phyloP scores from a whole-genome alignment of 208 protist genomes.

The Wallacemonas sp. region DNA sequence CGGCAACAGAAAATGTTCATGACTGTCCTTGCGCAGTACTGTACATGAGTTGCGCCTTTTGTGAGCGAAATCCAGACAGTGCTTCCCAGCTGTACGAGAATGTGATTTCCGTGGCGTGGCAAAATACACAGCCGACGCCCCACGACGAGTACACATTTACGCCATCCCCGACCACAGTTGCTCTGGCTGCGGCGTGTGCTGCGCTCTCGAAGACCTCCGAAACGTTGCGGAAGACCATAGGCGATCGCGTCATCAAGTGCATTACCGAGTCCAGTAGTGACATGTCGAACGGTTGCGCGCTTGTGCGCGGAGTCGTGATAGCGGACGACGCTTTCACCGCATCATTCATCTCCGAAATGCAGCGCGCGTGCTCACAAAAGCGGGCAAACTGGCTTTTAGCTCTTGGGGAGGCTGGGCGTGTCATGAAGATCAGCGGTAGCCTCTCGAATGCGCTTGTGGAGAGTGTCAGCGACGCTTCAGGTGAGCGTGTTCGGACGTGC shows the following conservation, averaged over 20 bases:
- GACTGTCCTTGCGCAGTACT: neutral
- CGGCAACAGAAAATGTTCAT: neutral
- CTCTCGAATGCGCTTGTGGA: constrained; percentile 33
- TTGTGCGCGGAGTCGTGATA: constrained; percentile 13
- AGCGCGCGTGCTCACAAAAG: constrained; percentile 4
- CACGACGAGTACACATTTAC: constrained; percentile 7
- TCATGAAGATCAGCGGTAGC: constrained; percentile 18
- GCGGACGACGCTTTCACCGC: constrained; percentile 16
- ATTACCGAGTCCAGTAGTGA: neutral
- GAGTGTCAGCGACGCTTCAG: constrained; percentile 29
- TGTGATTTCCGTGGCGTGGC: neutral
- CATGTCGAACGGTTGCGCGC: neutral
- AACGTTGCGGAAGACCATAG: neutral
- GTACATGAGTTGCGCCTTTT: constrained; percentile 8
- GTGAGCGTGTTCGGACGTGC: constrained; percentile 33
- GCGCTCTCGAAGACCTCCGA: neutral
- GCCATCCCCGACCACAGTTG: neutral
- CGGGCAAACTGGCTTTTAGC: constrained; percentile 18
- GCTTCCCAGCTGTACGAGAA: neutral
- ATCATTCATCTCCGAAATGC: constrained; percentile 17
- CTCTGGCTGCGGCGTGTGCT: neutral
- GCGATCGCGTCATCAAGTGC: neutral
- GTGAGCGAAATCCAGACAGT: neutral
- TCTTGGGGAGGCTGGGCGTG: constrained; percentile 37
- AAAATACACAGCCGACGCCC: neutral